Conservation (phyloP, 2,329 filamentous ascomycete genomes). For the Torrubiellomyces zombiae region DNA sequence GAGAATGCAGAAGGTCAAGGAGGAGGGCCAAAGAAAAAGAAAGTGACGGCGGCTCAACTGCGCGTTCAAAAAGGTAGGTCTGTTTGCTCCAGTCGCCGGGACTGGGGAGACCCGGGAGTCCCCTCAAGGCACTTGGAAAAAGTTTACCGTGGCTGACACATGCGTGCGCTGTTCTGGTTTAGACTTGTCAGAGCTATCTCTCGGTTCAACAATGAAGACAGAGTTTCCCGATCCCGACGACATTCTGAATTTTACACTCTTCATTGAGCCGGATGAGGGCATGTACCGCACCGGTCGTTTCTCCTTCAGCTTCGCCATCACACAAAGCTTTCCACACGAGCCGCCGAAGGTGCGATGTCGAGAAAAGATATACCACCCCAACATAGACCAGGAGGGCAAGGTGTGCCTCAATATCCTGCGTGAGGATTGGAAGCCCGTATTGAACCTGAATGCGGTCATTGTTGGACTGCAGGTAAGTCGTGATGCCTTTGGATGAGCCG, state of each 20-base stretch:
- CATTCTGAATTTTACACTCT: constrained; percentile 69
- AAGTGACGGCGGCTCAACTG: constrained; percentile 89
- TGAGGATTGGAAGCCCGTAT: constrained; percentile 97
- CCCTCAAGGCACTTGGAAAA: background rate
- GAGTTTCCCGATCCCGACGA: constrained; percentile 71
- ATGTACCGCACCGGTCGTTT: constrained; percentile 81
- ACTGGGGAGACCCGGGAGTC: background rate
- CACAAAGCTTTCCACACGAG: constrained; percentile 91
- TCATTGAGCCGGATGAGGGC: constrained; percentile 71
- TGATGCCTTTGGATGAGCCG: too few relatives aligned
- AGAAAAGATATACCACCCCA: constrained; percentile 98
- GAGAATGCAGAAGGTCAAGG: constrained; percentile 62
- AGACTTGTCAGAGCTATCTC: constrained; percentile 70
- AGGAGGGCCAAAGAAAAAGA: constrained; percentile 80
- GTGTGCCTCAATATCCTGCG: constrained; percentile 94
- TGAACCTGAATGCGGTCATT: constrained; percentile 93
- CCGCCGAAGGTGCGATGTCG: constrained; percentile 93
- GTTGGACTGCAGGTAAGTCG: constrained; percentile 64
- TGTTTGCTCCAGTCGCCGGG: background rate
- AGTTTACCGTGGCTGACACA: background rate
- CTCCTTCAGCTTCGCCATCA: constrained; percentile 81
- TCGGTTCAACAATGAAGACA: constrained; percentile 66
- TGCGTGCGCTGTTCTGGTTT: constrained; percentile 1
- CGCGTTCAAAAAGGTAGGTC: constrained; percentile 80
- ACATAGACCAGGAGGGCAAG: constrained; percentile 95